Conservation (phyloP, 2,329 filamentous ascomycete genomes). For the Tolypocladium capitatum region DNA sequence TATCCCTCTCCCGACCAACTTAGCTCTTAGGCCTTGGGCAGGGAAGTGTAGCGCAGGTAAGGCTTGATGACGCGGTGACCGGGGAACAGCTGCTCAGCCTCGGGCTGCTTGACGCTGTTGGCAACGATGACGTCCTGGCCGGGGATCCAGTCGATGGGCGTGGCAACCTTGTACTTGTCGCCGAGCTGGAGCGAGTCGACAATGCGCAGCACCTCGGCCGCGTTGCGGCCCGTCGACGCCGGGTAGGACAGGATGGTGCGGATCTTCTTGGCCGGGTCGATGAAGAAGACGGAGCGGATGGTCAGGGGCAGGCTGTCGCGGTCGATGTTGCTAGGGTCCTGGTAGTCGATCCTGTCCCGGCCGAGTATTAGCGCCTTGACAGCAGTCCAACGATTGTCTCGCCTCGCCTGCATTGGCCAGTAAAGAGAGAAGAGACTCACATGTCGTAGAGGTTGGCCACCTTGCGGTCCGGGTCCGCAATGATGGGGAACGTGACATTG, state of each 20-base stretch:
- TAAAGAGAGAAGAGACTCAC: constrained; percentile 26
- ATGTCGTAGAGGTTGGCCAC: constrained; percentile 69
- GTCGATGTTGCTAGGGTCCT: constrained; percentile 71
- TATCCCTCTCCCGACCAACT: too few relatives aligned
- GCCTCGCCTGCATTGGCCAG: too few relatives aligned
- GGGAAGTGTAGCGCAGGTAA: constrained; percentile 60
- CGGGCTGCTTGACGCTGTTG: constrained; percentile 66
- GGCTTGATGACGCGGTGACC: constrained; percentile 56
- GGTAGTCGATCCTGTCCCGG: constrained; percentile 53
- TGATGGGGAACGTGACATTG: constrained; percentile 63
- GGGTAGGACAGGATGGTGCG: constrained; percentile 87
- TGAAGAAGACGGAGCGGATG: constrained; percentile 88
- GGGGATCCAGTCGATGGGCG: constrained; percentile 79
- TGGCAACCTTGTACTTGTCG: constrained; percentile 79
- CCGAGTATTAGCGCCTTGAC: neutral
- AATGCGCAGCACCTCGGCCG: constrained; percentile 64
- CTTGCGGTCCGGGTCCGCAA: constrained; percentile 66
- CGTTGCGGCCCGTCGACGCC: constrained; percentile 77
- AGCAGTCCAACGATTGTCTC: too few relatives aligned
- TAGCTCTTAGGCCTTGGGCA: constrained; percentile 43
- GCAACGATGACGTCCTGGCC: constrained; percentile 91
- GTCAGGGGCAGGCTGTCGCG: constrained; percentile 79
- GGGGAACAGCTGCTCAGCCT: constrained; percentile 80
- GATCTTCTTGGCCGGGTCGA: constrained; percentile 89
- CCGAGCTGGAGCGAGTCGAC: constrained; percentile 69